Evolutionary conservation across 805 yeast genomes (phyloP).

Genomic region (Kodamaea jinghongensis): DNA sequence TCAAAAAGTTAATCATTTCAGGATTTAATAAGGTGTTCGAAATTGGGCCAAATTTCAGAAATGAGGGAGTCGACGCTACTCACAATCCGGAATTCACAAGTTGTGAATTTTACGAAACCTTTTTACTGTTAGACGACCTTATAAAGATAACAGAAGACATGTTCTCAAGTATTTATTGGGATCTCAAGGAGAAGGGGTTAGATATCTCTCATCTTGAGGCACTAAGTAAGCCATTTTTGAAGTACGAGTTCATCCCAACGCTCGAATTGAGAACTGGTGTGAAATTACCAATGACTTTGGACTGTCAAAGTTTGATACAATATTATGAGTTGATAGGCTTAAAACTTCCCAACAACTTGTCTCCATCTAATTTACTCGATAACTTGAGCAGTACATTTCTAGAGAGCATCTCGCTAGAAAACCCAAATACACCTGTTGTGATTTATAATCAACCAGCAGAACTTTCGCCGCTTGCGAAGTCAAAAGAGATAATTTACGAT

Average conservation of each 20-base stretch:
- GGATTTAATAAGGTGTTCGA: slow-evolving; percentile 89
- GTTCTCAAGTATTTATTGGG: slow-evolving; percentile 39
- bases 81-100: slow-evolving; percentile 94
- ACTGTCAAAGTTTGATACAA: slow-evolving; percentile 36
- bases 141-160: slow-evolving; percentile 62
- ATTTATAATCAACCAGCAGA: slow-evolving; percentile 80
- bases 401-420: slow-evolving; percentile 55
- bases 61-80: slow-evolving; percentile 89
- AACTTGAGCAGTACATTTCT: slow-evolving; percentile 56
- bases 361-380: slow-evolving; percentile 64
- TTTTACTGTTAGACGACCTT: slow-evolving; percentile 61
- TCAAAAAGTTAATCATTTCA: slow-evolving; percentile 74
- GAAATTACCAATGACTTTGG: slow-evolving; percentile 45
- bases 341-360: slow-evolving; percentile 34
- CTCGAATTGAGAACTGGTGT: slow-evolving; percentile 54
- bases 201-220: slow-evolving; percentile 21
- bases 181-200: slow-evolving; percentile 17
- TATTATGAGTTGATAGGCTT: slow-evolving; percentile 41
- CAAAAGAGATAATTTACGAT: slow-evolving; percentile 20
- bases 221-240: slow-evolving; percentile 17
- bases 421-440: slow-evolving; percentile 55
- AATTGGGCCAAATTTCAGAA: slow-evolving; percentile 80
- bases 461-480: slow-evolving; percentile 87
- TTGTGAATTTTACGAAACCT: slow-evolving; percentile 84
- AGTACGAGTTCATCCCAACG: slow-evolving; percentile 65